phyloP scores from a whole-genome alignment of 441 rosid species.

The Populus trichocarpa region DNA sequence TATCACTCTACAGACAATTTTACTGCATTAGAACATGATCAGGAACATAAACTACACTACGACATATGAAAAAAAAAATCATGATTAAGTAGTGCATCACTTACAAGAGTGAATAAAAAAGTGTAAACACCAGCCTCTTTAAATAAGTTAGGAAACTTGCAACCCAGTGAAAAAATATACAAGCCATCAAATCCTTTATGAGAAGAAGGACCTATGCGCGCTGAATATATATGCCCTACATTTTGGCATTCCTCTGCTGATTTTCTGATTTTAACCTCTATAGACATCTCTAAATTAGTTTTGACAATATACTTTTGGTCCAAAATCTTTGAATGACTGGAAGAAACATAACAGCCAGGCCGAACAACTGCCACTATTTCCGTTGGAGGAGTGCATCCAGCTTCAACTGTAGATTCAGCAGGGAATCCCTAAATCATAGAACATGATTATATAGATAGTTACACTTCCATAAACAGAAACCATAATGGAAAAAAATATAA shows the following conservation, averaged over 20 bases:
- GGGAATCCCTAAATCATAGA: constrained; percentile 49
- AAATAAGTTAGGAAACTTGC: constrained; percentile 33
- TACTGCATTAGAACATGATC: constrained; percentile 9
- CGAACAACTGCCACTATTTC: constrained; percentile 75
- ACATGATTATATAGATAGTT: background rate
- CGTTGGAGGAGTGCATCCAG: constrained; percentile 46
- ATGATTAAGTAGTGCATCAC: constrained; percentile 17
- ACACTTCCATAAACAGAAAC: background rate
- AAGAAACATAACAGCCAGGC: constrained; percentile 42
- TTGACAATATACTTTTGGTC: constrained; percentile 56
- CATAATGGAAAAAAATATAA: background rate
- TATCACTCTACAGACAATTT: constrained; percentile 31
- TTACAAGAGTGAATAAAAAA: constrained; percentile 51
- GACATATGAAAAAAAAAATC: background rate
- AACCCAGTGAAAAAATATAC: constrained; percentile 46
- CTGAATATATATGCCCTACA: constrained; percentile 21
- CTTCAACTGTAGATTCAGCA: constrained; percentile 26
- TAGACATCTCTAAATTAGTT: constrained; percentile 38
- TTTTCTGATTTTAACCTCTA: constrained; percentile 37
- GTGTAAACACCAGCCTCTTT: constrained; percentile 48
- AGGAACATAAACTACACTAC: background rate
- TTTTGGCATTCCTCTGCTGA: constrained; percentile 18
- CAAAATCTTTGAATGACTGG: constrained; percentile 35
- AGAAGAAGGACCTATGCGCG: constrained; percentile 31
- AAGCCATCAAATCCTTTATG: constrained; percentile 47